Evolutionary conservation across 345 rosid species (phyloP).

Genomic region (Cardiospermum halicacabum): DNA sequence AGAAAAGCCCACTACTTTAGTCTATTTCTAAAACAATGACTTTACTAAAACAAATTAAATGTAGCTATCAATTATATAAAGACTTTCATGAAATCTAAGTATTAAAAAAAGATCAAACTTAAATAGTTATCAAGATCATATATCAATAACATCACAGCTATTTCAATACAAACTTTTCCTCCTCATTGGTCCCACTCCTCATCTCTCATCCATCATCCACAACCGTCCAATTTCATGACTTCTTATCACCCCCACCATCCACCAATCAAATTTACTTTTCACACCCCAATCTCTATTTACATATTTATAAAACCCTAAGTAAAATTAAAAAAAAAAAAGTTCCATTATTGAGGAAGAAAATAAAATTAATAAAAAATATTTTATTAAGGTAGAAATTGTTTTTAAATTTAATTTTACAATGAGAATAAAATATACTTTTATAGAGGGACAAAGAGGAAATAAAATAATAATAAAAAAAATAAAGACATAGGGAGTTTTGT

Average conservation of each 20-base stretch:
- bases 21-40: neutral
- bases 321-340: neutral
- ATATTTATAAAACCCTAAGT: neutral
- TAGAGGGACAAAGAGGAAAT: slow-evolving; percentile 22
- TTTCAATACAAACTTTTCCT: neutral
- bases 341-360: slow-evolving; percentile 11
- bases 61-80: neutral
- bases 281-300: no score
- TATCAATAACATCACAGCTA: neutral
- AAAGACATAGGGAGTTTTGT: slow-evolving; percentile 4
- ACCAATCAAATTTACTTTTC: slow-evolving; percentile 11
- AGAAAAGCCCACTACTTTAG: neutral
- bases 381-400: no score
- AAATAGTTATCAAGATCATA: neutral
- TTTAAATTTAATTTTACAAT: no score
- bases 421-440: slow-evolving; percentile 4
- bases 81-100: neutral
- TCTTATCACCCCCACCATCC: neutral
- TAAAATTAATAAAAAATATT: neutral
- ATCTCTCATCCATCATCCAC: neutral
- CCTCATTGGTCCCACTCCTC: neutral
- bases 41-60: neutral
- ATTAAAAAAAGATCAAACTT: neutral
- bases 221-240: neutral
- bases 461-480: neutral